phyloP scores from a whole-genome alignment of 495 filamentous ascomycete species.

The Trichocladium antarcticum region DNA sequence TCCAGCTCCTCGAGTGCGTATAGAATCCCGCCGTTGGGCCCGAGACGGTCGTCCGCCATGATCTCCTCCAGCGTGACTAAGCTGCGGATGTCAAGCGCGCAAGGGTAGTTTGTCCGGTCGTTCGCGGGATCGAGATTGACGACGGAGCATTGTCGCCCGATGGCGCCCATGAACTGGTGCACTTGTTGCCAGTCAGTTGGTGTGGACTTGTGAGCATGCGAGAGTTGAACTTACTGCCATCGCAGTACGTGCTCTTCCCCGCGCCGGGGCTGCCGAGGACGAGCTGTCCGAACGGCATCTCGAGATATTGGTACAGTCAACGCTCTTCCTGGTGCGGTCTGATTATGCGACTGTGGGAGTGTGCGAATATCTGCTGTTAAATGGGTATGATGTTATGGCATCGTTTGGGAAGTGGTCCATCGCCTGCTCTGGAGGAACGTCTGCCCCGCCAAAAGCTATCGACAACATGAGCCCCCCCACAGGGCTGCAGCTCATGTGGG shows the following conservation, averaged over 20 bases:
- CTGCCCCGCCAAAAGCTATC: conserved; percentile 4
- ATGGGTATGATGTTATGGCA: too few relatives aligned
- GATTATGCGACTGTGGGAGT: too few relatives aligned
- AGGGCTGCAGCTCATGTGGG: neutral
- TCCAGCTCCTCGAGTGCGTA: conserved; percentile 95
- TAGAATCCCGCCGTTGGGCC: conserved; percentile 83
- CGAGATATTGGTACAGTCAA: conserved; percentile 3
- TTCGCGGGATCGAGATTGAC: conserved; percentile 97
- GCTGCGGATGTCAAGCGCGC: conserved; percentile 81
- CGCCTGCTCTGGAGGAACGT: neutral
- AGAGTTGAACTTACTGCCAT: conserved; percentile 57
- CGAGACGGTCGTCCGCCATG: conserved; percentile 84
- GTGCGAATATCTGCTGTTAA: too few relatives aligned
- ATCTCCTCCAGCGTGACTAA: conserved; percentile 85
- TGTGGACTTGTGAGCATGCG: neutral
- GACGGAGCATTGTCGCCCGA: conserved; percentile 85
- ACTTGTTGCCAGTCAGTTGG: conserved; percentile 33
- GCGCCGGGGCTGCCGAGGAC: conserved; percentile 87
- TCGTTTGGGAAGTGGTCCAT: neutral
- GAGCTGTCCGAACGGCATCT: conserved; percentile 54
- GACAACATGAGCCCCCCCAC: neutral
- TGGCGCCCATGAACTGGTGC: conserved; percentile 93
- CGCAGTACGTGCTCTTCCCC: conserved; percentile 94
- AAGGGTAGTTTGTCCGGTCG: conserved; percentile 67
- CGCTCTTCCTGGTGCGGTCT: too few relatives aligned